A percentile compares a stretch with the other conserved stretches of the same genome.
These are phyloP conservation scores for Aspergillus phoenicis DNA, from an alignment of 2,329 filamentous ascomycete genomes.

Conservation along the genomic window DNA sequence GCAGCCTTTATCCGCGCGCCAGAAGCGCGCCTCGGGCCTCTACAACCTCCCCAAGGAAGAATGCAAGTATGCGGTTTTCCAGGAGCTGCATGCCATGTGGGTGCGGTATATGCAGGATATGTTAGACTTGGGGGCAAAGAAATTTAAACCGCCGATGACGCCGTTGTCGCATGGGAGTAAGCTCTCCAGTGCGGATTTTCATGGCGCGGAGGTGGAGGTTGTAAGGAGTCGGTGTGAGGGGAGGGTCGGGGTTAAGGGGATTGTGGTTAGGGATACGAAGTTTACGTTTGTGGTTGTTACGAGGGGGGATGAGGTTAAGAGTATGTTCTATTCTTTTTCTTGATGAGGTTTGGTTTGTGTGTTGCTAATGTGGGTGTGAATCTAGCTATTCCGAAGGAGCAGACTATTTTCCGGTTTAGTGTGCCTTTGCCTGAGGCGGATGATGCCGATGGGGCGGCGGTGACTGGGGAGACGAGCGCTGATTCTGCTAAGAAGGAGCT, in stretches of 20 bases:
- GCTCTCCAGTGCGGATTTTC: slow-evolving; percentile 83
- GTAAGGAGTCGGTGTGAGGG: slow-evolving; percentile 78
- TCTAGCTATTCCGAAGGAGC: slow-evolving; percentile 79
- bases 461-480: slow-evolving; percentile 19
- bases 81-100: slow-evolving; percentile 79
- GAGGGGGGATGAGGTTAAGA: slow-evolving; percentile 68
- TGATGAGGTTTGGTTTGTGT: not conserved
- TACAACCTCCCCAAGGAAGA: slow-evolving; percentile 72
- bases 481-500: slow-evolving; percentile 48
- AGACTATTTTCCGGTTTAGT: slow-evolving; percentile 78
- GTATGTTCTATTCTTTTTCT: slow-evolving; percentile 39
- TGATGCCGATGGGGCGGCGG: slow-evolving; percentile 24
- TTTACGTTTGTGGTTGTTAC: slow-evolving; percentile 87
- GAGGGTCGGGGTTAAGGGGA: slow-evolving; percentile 79
- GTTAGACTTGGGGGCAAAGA: slow-evolving; percentile 58
- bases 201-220: slow-evolving; percentile 82
- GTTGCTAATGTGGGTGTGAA: not conserved
- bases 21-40: slow-evolving; percentile 72
- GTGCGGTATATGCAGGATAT: slow-evolving; percentile 81
- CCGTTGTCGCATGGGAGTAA: slow-evolving; percentile 59
- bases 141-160: slow-evolving; percentile 50
- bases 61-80: slow-evolving; percentile 74
- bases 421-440: slow-evolving; percentile 55
- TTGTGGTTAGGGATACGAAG: slow-evolving; percentile 85
- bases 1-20: slow-evolving; percentile 73